A percentile compares a stretch with the other conserved stretches of the same genome.
Conservation (phyloP, 2,329 filamentous ascomycete genomes). For the Aspergillus oerlinghausenensis region DNA sequence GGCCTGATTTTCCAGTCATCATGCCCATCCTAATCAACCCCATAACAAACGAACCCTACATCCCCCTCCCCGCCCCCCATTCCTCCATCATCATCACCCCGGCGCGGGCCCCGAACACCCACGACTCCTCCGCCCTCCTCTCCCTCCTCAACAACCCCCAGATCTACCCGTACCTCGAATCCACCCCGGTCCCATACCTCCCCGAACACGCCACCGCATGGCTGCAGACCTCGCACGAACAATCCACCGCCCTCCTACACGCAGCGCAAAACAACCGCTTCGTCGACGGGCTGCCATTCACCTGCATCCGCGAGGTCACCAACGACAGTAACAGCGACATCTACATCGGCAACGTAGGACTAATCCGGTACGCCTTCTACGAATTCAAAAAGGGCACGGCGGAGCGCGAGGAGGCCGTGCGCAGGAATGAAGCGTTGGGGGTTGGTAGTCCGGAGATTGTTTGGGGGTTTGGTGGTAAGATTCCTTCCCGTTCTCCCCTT, state of each 20-base stretch:
- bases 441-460: constrained; percentile 20
- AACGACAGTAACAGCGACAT: background rate
- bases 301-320: constrained; percentile 13
- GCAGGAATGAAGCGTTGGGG: constrained; percentile 15
- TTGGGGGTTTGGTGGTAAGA: constrained; percentile 23
- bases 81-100: constrained; percentile 25
- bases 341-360: constrained; percentile 21
- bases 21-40: constrained; percentile 17
- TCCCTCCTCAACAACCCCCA: constrained; percentile 21
- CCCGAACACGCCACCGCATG: constrained; percentile 15
- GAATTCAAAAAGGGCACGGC: constrained; percentile 14
- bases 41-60: constrained; percentile 19
- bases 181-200: constrained; percentile 24
- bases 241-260: background rate
- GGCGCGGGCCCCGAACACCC: constrained; percentile 10
- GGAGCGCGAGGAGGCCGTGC: constrained; percentile 12
- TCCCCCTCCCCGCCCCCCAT: constrained; percentile 20
- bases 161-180: constrained; percentile 19
- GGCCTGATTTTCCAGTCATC: background rate
- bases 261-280: background rate
- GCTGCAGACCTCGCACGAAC: constrained; percentile 4
- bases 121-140: constrained; percentile 11
- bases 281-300: constrained; percentile 20
- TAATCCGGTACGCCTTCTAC: constrained; percentile 22
- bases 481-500: background rate